Base-by-base conservation (phyloP, 2,329 filamentous ascomycete genomes). In the Sporothrix brasiliensis region DNA sequence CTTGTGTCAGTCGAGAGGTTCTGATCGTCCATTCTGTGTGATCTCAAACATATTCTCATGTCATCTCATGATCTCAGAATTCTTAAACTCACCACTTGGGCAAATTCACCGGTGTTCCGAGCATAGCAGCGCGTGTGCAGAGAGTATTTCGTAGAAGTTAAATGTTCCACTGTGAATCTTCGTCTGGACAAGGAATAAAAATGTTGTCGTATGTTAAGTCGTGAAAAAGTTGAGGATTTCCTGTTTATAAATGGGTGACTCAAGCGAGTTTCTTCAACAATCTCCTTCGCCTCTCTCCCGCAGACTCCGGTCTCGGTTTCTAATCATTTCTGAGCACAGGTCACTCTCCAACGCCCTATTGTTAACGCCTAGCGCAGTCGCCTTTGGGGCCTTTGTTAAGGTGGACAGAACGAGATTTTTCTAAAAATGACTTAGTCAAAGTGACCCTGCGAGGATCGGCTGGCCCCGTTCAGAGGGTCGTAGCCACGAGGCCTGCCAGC, bases 11-110 rank as follows among this genome's bases (percentile, higher is more conserved):
- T 67, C 41, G 54, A 47, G 24, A 30, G n/a, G 30, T 34, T 52
- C 49, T 41, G 30, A 53, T 14, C 52, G 41, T 13, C 16, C 14
- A 21, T 14, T 39, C 21, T 47, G n/a, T 30, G 21, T 27, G n/a
- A 30, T 44, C 52, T 58, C 24, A 34, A 13, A 24, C 9, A 24
- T n/a, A 14, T 10, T 41, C 54, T 39, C n/a, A 53, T 47, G 19
- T 34, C 60, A 30, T 44, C 39, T 39, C 54, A 44, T 61, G 39
- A 27, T 65, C 30, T 56, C 41, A 44, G 14, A 16, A 13, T 65
- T 2, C 27, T 14, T 11, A 9, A 9, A 79, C 83, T 81, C 74
- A 87, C 86, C 86, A 88, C 77, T 86, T 88, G 72, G 85, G 85
- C 74, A 88, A 78, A 77, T 88, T 88, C 52, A 88, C 79, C 2